Evolutionary conservation across 441 rosid genomes (phyloP), one percentile per base, ranked within the genome.

Genomic region (Populus trichocarpa): DNA sequence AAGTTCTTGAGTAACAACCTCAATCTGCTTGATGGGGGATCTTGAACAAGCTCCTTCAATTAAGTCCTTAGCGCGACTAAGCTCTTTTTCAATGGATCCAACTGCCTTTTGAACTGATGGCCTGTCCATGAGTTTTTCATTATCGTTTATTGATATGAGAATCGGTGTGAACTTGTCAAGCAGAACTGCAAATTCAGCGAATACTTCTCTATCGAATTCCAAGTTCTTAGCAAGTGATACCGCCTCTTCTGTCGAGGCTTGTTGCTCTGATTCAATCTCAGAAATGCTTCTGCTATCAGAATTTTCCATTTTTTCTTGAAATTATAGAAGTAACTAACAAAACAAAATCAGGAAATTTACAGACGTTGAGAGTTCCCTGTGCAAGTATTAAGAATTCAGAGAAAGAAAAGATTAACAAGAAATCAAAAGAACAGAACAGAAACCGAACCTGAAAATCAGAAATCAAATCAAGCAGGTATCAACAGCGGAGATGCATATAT

Each of bases 81-180:
- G 78, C 77, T 89, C 91, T 25, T 81, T 82, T 57, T 79, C 81
- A 1, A 90, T 82, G 22, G 89, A 88, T 65, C 85, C 84, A 23
- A 90, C 79, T 0, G 87, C 91, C 42, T 85, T 85, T 57, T 86
- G 85, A 79, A 87, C 80, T 0, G 90, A 81, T 32, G 71, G 82
- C 46, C 77, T 79, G 71, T 84, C 91, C 87, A 79, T 81, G n/a
- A 61, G 81, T 72, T 76, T 70, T 22, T 74, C 75, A 40, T 74
- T 71, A 10, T 80, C 85, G 36, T 70, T 80, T 53, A 92, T 66
- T 66, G 83, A 87, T 14, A 72, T 26, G 38, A 90, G 81, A 73
- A 92, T 74, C 33, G 86, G 86, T 6, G 71, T 36, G 50, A 92
- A 88, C 70, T 88, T 92, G 82, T 89, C 86, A 23, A 85, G 74